phyloP scores from a whole-genome alignment of 495 filamentous ascomycete genomes.

The Penicillium bialowiezense region DNA sequence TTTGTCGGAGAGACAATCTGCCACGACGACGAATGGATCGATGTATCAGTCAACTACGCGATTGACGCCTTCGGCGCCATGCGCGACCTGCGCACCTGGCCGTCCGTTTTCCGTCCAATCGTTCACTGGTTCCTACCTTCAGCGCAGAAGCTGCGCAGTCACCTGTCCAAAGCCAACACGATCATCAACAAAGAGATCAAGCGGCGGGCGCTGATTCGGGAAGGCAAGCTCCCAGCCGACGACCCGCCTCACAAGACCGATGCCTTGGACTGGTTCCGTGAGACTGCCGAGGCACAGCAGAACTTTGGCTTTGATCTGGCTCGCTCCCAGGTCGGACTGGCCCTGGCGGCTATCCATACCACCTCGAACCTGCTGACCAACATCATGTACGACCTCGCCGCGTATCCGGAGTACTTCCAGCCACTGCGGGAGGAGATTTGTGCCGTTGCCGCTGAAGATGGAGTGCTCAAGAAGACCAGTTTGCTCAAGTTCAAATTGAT shows the following conservation, averaged over 20 bases:
- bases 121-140: conserved; percentile 37
- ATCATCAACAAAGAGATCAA: conserved; percentile 36
- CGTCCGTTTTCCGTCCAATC: conserved; percentile 33
- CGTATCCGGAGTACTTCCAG: conserved; percentile 35
- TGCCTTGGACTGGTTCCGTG: conserved; percentile 36
- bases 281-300: conserved; percentile 19
- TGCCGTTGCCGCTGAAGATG: conserved; percentile 32
- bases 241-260: conserved; percentile 22
- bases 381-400: conserved; percentile 40
- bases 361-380: conserved; percentile 39
- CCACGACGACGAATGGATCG: conserved; percentile 54
- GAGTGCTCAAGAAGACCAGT: conserved; percentile 45
- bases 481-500: conserved; percentile 50
- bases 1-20: conserved; percentile 56
- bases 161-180: conserved; percentile 20
- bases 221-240: conserved; percentile 23
- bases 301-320: conserved; percentile 17
- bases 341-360: conserved; percentile 47
- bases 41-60: conserved; percentile 56
- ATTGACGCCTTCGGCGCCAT: conserved; percentile 44
- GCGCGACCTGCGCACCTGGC: conserved; percentile 31
- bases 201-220: conserved; percentile 19
- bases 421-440: conserved; percentile 38
- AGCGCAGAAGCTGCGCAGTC: conserved; percentile 24
- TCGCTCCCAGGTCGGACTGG: conserved; percentile 29